Base-by-base conservation (phyloP, 495 filamentous ascomycete species). In the Penicillium silybi region DNA sequence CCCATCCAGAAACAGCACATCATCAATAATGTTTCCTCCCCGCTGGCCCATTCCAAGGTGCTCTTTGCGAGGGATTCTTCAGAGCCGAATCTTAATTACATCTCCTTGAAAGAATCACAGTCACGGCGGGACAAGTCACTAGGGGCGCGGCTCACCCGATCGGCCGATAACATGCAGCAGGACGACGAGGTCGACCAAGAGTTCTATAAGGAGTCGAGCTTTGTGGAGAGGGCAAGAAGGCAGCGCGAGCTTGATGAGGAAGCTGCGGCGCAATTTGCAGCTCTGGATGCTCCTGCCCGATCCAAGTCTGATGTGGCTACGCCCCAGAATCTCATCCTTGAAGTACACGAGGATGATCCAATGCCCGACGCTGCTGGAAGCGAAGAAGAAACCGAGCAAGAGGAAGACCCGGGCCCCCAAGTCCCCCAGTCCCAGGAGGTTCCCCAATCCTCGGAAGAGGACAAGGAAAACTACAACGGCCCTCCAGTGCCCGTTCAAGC, bases 61-160 rank as follows among this genome's bases (percentile, higher is more conserved):
- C 56, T 67, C 13, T 68, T 76, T 23, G 57, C 60, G 9, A 65
- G 69, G 9, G 70, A 74, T 6, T 70, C 71, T 6, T 77, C 73
- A 0, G 78, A 76, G 39, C 71, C 75, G 1, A 71, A 76, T n/a
- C 40, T 72, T 18, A 70, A 65, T 29, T 80, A 81, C 53, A 65
- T 80, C 17, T 73, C 75, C 0, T 72, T 81, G 69, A 72, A 78
- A 22, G 75, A 80, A 50, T 81, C 78, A 11, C 78, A 81, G 43
- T 54, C 62, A 35, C 57, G 61, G 22, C 62, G 72, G 8, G 62
- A 76, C 23, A 66, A 48, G 41, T 55, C 59, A 7, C 44, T 62
- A 38, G 68, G 64, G 22, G 67, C 68, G 41, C 65, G 78, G 46
- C 61, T 76, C 52, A 71, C 71, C 13, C 67, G 68, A 4, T 73